These are phyloP conservation scores for Lasiodiplodia sp. DNA, from an alignment of 2,329 filamentous ascomycete species.

Conservation along the genomic window DNA sequence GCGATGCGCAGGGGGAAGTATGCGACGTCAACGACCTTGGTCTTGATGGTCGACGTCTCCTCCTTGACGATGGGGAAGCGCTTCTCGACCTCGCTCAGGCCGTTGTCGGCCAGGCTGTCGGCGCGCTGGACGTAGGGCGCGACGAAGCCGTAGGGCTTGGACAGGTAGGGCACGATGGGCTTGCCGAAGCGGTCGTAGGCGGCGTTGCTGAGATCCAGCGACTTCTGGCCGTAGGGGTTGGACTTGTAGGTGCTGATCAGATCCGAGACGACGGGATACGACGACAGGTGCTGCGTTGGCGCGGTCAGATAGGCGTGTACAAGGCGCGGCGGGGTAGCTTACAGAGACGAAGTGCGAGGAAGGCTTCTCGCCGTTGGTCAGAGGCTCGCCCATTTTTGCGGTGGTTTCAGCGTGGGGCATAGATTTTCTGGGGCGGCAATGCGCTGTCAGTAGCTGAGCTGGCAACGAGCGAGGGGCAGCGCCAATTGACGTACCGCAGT, in stretches of 20 bases:
- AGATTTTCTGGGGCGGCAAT: constrained; percentile 6
- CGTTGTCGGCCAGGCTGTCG: constrained; percentile 61
- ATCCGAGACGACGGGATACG: constrained; percentile 85
- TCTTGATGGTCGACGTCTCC: constrained; percentile 53
- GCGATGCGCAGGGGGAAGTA: constrained; percentile 40
- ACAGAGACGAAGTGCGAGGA: constrained; percentile 49
- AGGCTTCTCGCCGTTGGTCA: constrained; percentile 51
- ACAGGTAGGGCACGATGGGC: constrained; percentile 79
- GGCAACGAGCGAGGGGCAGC: not conserved
- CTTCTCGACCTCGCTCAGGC: constrained; percentile 46
- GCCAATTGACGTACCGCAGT: constrained; percentile 4
- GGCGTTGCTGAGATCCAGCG: constrained; percentile 75
- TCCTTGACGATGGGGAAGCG: constrained; percentile 56
- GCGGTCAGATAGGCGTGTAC: constrained; percentile 13
- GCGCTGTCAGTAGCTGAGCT: constrained; percentile 14
- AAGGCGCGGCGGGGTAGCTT: constrained; percentile 34
- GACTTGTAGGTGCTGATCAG: constrained; percentile 78
- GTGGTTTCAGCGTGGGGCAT: constrained; percentile 34
- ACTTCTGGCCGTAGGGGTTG: constrained; percentile 84
- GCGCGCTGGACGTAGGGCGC: constrained; percentile 84
- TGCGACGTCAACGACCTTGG: constrained; percentile 38
- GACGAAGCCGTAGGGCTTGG: constrained; percentile 81
- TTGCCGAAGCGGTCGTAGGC: constrained; percentile 79
- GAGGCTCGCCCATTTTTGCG: constrained; percentile 44
- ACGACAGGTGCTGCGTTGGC: constrained; percentile 73